Conservation (phyloP, 257 asterid genomes). For the Nicotiana knightiana region DNA sequence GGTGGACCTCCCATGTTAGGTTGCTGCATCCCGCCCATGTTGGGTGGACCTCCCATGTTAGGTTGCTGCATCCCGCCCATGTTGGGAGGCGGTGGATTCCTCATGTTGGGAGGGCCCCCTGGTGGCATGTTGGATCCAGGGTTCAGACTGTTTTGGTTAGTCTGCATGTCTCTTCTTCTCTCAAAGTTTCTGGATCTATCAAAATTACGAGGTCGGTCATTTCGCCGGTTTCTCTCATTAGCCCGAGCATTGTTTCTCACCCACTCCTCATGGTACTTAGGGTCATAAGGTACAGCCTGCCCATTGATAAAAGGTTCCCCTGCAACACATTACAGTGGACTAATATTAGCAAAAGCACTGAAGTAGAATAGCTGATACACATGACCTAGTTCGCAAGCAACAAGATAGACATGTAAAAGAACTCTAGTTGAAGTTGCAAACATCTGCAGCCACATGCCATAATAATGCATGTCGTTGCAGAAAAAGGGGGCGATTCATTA, state of each 20-base stretch:
- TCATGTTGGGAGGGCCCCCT: constrained; percentile 27
- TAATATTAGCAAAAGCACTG: neutral
- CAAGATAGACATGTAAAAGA: neutral
- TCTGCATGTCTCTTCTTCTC: constrained; percentile 37
- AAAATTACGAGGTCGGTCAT: constrained; percentile 60
- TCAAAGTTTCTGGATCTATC: constrained; percentile 61
- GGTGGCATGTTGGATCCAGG: neutral
- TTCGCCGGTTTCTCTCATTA: constrained; percentile 67
- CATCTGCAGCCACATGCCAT: neutral
- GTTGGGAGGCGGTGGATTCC: constrained; percentile 20
- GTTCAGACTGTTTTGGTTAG: constrained; percentile 4
- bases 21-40: neutral
- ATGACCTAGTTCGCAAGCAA: neutral
- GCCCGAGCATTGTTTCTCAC: constrained; percentile 67
- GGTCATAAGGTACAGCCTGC: constrained; percentile 92
- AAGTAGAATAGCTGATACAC: neutral
- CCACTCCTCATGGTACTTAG: constrained; percentile 93
- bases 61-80: constrained; percentile 17
- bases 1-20: neutral
- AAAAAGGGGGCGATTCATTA: neutral
- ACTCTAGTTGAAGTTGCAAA: neutral
- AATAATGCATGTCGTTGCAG: too few species aligned
- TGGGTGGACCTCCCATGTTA: constrained; percentile 4
- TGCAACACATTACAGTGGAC: constrained; percentile 21
- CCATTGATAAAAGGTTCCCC: constrained; percentile 98